Evolutionary conservation across 192 early-diverging fungal species (phyloP), one percentile per base, ranked within the genome.

Genomic region (Coemansia asiatica): DNA sequence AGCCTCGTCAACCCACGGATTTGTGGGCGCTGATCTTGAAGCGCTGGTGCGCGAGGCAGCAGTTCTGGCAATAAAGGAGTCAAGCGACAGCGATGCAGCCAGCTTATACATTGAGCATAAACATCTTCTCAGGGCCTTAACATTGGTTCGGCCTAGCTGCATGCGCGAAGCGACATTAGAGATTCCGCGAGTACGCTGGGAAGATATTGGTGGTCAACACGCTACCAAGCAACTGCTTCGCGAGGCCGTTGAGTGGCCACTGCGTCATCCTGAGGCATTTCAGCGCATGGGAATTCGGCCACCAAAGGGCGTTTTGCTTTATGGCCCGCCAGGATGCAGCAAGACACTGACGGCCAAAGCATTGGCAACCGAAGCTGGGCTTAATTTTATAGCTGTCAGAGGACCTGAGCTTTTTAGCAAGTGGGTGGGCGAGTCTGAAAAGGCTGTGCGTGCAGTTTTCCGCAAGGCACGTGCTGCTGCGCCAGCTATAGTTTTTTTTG

Each of bases 351-450:
- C 95, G 85, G 96, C 96, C 6, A 98, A 98, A 73, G 97, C 97
- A 6, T 75, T 99, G 28, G 97, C 97, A 3, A 98, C 96, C 0
- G 96, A 99, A 69, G 88, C 92, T 6, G 94, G 94, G 8, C 75
- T 98, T 26, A 99, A 99, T 77, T 99, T 99, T 76, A 88, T 99
- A 63, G 97, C 97, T 10, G 93, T 99, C 16, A 97, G 98, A 38
- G 97, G 97, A 2, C 97, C 97, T 2, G 97, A 99, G 91, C 79
- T 98, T 13, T 96, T 98, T 69, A 97, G 94, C 84, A 99, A 98
- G 73, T 99, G 95, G 95, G 97, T 99, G 7, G 97, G 97, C 26
- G 97, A 99, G 67, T 95, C 94, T 2, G 97, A 99, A 77, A 96
- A 95, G 81, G 94, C 95, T 4, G 91, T 99, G 3, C 87, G 89